Base-by-base conservation (phyloP, 352 stramenopile species). In the Thalassiosira exigua region DNA sequence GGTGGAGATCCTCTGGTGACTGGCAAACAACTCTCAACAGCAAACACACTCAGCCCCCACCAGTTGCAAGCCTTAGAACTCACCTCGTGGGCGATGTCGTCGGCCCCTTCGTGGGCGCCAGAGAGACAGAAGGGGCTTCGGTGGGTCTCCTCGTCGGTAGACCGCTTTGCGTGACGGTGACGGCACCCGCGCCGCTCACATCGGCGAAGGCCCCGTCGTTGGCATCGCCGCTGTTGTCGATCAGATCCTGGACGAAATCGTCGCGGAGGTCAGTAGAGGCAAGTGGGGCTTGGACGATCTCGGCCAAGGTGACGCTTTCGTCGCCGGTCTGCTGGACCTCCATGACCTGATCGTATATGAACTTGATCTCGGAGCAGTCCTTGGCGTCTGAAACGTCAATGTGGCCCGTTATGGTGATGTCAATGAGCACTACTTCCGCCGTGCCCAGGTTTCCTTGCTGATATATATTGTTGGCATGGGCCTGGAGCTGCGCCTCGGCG, bases 331-430 rank as follows among this genome's bases (percentile, higher is more conserved):
- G 11, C 39, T 48, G 39, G 39, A 17, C 11, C 11, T 11, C 11
- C n/a, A 48, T 48, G 11, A 17, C 39, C 39, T 48, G 39, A n/a
- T 48, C 39, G 39, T 48, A 48, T 17, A n/a, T 48, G 39, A 48
- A 48, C 39, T 48, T n/a, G 39, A 48, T 48, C 39, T 48, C 39
- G 39, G 11, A 17, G 39, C 39, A 48, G 39, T 48, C 39, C n/a
- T n/a, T n/a, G 39, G 39, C 39, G 39, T 11, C 39, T 17, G 39
- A 48, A n/a, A 48, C 39, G n/a, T 48, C 39, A 11, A 17, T n/a
- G 39, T 48, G n/a, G 39, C 39, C 39, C 39, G 39, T 48, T 11
- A 48, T 48, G 11, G n/a, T 48, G 39, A 48, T 48, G 39, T 48
- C n/a, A n/a, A 48, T n/a, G 39, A n/a, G n/a, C 11, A n/a, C 11